phyloP scores from a whole-genome alignment of 139 green algal genomes.

The Bryopsis sp. region DNA sequence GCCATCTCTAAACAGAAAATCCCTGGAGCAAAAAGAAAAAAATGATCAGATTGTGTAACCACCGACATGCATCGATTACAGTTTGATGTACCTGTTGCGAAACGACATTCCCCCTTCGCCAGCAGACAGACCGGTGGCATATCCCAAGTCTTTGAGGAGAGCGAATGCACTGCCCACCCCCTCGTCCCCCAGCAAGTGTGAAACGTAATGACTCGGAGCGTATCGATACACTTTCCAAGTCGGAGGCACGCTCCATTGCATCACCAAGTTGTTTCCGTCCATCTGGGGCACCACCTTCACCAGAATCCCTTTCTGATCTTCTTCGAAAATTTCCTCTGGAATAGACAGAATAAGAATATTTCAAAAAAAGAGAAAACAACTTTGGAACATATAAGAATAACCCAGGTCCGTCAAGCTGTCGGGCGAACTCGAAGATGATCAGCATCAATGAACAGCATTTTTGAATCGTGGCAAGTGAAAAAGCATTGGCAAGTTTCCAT shows the following conservation, averaged over 20 bases:
- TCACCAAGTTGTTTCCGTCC: constrained; percentile 64
- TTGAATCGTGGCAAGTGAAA: constrained; percentile 30
- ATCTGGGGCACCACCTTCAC: constrained; percentile 49
- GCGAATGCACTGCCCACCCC: constrained; percentile 74
- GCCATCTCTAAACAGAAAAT: too few relatives aligned
- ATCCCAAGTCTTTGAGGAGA: constrained; percentile 63
- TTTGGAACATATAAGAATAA: neutral
- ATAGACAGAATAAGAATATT: neutral
- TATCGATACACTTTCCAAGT: constrained; percentile 26
- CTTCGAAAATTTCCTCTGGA: neutral
- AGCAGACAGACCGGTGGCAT: constrained; percentile 49
- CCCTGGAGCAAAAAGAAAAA: too few relatives aligned
- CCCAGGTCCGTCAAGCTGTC: constrained; percentile 61
- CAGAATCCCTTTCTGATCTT: constrained; percentile 1
- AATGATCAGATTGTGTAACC: too few relatives aligned
- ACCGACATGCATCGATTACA: too few relatives aligned
- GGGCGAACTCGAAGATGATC: constrained; percentile 64
- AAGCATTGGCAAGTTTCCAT: constrained; percentile 36
- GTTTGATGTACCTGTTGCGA: neutral
- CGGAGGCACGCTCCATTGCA: constrained; percentile 54
- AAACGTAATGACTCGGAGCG: constrained; percentile 57
- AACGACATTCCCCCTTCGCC: constrained; percentile 39
- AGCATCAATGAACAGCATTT: constrained; percentile 36
- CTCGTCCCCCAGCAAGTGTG: constrained; percentile 80
- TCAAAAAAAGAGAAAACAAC: neutral